Evolutionary conservation across 768 basidiomycete genomes (phyloP).

Genomic region (Phanerochaete carnosa): DNA sequence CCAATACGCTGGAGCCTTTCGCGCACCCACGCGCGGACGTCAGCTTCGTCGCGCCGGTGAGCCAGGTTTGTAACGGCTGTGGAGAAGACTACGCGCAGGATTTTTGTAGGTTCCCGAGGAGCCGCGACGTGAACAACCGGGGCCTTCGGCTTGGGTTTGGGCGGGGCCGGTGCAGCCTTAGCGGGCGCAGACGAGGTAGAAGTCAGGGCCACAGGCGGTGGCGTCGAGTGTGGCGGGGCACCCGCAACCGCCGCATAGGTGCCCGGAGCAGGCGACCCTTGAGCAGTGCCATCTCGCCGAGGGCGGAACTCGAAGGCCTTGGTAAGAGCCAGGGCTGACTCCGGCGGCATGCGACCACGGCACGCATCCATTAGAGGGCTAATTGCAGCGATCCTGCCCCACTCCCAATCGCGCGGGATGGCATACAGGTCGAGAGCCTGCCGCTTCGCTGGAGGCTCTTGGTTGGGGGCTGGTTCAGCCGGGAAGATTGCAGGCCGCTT

Average conservation of each 20-base stretch:
- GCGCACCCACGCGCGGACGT: not conserved
- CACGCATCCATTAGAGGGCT: not conserved
- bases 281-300: not conserved
- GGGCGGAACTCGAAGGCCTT: slow-evolving; percentile 1
- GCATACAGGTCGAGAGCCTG: not conserved
- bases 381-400: not conserved
- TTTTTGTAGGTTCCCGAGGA: not conserved
- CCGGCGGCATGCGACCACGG: not conserved
- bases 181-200: not conserved
- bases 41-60: not conserved
- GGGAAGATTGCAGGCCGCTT: not conserved
- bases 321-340: not conserved
- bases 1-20: not conserved
- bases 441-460: not conserved
- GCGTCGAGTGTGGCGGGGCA: not conserved
- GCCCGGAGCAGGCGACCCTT: not conserved
- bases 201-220: not conserved
- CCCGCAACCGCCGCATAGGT: not conserved
- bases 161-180: not conserved
- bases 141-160: not conserved
- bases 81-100: not conserved
- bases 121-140: not conserved
- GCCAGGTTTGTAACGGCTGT: not conserved
- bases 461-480: not conserved
- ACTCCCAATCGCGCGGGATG: not conserved